A percentile compares a stretch with the other conserved stretches of the same genome.
These are phyloP conservation scores for Citrus maxima DNA, from an alignment of 345 rosid genomes.

Conservation along the genomic window DNA sequence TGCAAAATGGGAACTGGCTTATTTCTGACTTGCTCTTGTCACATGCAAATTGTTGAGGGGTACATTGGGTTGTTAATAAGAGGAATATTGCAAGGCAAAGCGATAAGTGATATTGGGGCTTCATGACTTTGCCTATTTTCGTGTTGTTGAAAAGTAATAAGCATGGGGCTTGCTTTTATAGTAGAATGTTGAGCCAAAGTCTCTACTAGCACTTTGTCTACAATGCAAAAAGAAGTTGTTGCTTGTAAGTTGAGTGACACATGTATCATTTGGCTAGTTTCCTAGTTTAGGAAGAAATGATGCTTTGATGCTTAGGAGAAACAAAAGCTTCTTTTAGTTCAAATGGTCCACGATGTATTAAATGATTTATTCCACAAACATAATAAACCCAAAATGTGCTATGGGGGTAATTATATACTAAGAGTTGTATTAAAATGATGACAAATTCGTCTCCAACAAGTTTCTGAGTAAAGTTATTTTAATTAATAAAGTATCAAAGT, in stretches of 20 bases:
- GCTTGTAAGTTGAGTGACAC: slow-evolving; percentile 22
- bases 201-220: background rate
- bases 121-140: slow-evolving; percentile 10
- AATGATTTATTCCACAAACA: background rate
- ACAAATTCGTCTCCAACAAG: too few relatives aligned
- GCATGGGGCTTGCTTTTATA: background rate
- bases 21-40: slow-evolving; percentile 31
- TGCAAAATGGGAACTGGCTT: slow-evolving; percentile 39
- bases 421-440: too few relatives aligned
- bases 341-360: background rate
- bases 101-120: background rate
- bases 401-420: background rate
- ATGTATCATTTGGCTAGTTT: background rate
- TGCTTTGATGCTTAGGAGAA: slow-evolving; percentile 16
- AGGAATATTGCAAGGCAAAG: slow-evolving; percentile 17
- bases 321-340: slow-evolving; percentile 19
- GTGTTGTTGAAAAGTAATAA: background rate
- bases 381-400: background rate
- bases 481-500: too few relatives aligned
- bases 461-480: background rate
- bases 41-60: slow-evolving; percentile 38
- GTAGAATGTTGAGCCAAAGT: background rate
- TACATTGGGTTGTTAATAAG: slow-evolving; percentile 8
- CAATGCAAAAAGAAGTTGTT: background rate
- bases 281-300: slow-evolving; percentile 10